Evolutionary conservation across 169 alveolate genomes (phyloP).

Genomic region (Plasmodium gonderi): DNA sequence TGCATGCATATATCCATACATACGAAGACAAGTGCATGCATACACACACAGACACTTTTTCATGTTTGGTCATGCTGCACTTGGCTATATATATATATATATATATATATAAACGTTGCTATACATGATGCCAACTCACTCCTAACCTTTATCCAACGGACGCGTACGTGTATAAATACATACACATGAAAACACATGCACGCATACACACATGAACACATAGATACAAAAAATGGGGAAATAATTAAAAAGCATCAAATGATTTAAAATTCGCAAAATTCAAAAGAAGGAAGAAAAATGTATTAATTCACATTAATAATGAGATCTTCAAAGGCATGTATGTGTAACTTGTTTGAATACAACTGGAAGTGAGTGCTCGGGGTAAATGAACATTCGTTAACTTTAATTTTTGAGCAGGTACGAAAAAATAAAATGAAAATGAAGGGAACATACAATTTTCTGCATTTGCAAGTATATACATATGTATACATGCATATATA

Average conservation of each 20-base stretch:
- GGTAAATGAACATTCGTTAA: neutral
- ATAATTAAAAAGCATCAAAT: constrained; percentile 45
- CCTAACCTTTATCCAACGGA: too few species aligned
- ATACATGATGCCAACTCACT: too few species aligned
- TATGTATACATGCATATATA: neutral
- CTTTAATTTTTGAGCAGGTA: constrained; percentile 14
- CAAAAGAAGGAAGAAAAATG: neutral
- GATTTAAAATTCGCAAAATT: neutral
- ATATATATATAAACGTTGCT: too few species aligned
- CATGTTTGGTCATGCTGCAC: too few species aligned
- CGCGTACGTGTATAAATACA: too few species aligned
- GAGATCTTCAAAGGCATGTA: constrained; percentile 13
- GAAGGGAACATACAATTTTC: neutral
- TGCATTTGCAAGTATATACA: neutral
- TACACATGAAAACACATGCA: too few species aligned
- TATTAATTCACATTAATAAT: neutral
- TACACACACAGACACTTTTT: too few species aligned
- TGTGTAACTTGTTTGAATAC: neutral
- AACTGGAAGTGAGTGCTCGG: neutral
- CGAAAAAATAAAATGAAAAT: constrained; percentile 32
- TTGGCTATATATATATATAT: too few species aligned
- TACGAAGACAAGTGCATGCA: too few species aligned
- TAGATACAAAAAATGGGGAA: constrained; percentile 12
- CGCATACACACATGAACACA: neutral
- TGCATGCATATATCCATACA: neutral